phyloP scores from a whole-genome alignment of 2,329 filamentous ascomycete genomes.

The Thielaviopsis punctulata region DNA sequence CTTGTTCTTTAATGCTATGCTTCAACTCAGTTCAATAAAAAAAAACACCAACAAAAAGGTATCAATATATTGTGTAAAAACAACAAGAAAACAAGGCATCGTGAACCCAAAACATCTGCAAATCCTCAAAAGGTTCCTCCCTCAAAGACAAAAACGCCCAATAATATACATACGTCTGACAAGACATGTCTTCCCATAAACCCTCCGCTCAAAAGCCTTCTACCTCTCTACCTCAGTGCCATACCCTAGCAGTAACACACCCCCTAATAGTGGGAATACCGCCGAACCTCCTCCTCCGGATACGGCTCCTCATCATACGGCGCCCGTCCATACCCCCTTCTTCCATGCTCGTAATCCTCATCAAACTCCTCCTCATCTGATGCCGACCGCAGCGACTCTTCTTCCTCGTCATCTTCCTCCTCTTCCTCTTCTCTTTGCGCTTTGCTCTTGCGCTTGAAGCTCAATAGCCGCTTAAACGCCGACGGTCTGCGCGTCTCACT shows the following conservation, averaged over 20 bases:
- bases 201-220: not conserved
- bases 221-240: not conserved
- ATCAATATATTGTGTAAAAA: not conserved
- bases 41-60: not conserved
- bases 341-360: constrained; percentile 1
- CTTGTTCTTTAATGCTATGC: too few relatives aligned
- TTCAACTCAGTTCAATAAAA: constrained; percentile 13
- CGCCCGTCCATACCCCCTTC: not conserved
- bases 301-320: constrained; percentile 4
- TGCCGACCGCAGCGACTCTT: not conserved
- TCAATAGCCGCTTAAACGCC: constrained; percentile 29
- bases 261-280: not conserved
- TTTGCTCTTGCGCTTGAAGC: constrained; percentile 23
- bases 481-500: constrained; percentile 15
- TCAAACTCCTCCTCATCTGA: not conserved
- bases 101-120: not conserved
- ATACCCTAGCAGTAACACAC: not conserved
- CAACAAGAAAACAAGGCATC: not conserved
- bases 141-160: not conserved
- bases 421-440: not conserved
- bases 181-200: not conserved
- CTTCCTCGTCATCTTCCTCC: not conserved
- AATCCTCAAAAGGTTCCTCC: not conserved
- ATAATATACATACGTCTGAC: not conserved
- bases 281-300: constrained; percentile 5